phyloP scores from a whole-genome alignment of 1,284 basidiomycete species.

The Phylloboletellus chloephorus region DNA sequence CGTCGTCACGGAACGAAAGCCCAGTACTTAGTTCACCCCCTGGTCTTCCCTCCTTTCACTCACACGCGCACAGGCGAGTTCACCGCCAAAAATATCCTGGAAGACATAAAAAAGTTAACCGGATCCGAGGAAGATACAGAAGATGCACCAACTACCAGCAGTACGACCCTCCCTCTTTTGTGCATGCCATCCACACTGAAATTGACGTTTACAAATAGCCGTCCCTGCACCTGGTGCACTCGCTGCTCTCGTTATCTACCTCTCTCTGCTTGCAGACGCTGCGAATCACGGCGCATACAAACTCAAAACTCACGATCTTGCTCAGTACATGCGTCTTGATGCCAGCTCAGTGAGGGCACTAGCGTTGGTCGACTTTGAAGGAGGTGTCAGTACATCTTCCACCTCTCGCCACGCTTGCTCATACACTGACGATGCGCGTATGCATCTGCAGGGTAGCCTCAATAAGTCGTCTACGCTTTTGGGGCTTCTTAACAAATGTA shows the following conservation, averaged over 20 bases:
- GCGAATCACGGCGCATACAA: conserved; percentile 80
- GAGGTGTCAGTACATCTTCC: conserved; percentile 36
- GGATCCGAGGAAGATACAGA: conserved; percentile 26
- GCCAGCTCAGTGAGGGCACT: conserved; percentile 91
- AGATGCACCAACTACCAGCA: conserved; percentile 13
- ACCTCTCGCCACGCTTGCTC: too few species aligned
- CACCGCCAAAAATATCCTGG: conserved; percentile 72
- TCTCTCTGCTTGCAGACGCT: conserved; percentile 78
- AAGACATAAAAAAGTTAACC: conserved; percentile 76
- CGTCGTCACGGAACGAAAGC: conserved; percentile 84
- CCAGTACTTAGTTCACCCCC: conserved; percentile 46
- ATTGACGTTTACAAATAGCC: conserved; percentile 21
- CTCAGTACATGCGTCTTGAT: conserved; percentile 94
- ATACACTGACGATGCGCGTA: too few species aligned
- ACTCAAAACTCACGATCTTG: conserved; percentile 84
- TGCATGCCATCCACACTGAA: conserved; percentile 17
- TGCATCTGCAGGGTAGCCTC: conserved; percentile 37
- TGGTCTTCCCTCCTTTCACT: neutral
- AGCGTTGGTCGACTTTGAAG: conserved; percentile 75
- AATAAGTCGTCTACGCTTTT: conserved; percentile 84
- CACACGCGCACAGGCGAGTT: conserved; percentile 65
- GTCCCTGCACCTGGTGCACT: conserved; percentile 48
- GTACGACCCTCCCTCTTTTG: conserved; percentile 8
- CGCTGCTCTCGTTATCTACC: conserved; percentile 79
- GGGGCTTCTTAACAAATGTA: conserved; percentile 91